Base-by-base conservation (phyloP, 306 rosid species). In the Cucumis hystrix region DNA sequence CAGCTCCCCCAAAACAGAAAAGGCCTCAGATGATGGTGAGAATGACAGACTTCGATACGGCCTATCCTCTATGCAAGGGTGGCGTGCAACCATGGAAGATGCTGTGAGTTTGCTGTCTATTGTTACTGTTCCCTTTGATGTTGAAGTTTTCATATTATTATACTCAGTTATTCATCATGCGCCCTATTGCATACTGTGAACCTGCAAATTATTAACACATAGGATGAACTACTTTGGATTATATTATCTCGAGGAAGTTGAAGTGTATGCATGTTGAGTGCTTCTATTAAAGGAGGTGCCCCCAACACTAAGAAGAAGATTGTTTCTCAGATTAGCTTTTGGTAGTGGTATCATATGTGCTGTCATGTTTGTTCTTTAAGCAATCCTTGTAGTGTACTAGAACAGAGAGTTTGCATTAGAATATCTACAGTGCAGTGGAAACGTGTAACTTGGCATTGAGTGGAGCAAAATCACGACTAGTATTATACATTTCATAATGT, bases 61-160 rank as follows among this genome's bases (percentile, higher is more conserved):
- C 35, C 57, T 87, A 65, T 92, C 99, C 54, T 95, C 99, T 16
- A 92, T 95, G 99, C 99, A 95, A 84, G 99, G 99, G 16, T 92
- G 99, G 97, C 93, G 99, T 78, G 87, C 97, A 51, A 81, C 97
- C 66, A 95, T 95, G 99, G 99, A 95, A 83, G 99, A 95, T 86
- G 97, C 99, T 80, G 99, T 90, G 76, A 82, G 69, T 86, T 59
- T 25, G 30, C 61, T 52, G 45, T 72, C 62, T 9, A 52, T 17
- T 51, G 40, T 30, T 25, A 15, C 13, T 10, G 77, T 11, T 73
- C 59, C 77, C 49, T 52, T 52, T 17, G 16, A 52, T 54, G 63
- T 52, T 52, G 18, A 52, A 52, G 18, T 73, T n/a, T 13, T 21
- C 40, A 5, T 72, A 43, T 51, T 9, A 28, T 30, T 54, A 20